Evolutionary conservation across 768 basidiomycete species (phyloP).

Genomic region (Pulveroboletus ravenelii): DNA sequence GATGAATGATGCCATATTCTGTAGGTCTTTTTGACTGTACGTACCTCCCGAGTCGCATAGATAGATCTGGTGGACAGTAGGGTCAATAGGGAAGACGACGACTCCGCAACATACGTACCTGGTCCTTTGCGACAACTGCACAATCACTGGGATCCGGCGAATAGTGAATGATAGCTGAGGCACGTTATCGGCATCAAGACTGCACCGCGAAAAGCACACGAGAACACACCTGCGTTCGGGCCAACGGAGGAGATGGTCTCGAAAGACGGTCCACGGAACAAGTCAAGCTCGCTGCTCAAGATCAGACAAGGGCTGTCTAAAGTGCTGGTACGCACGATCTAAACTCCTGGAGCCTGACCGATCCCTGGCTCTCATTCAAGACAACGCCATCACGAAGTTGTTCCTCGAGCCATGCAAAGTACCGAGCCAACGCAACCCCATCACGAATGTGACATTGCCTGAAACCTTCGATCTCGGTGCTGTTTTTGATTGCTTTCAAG

Average conservation of each 20-base stretch:
- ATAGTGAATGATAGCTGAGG: conserved; percentile 89
- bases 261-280: conserved; percentile 88
- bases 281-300: conserved; percentile 55
- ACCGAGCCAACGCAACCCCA: conserved; percentile 79
- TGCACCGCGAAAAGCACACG: neutral
- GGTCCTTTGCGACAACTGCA: conserved; percentile 69
- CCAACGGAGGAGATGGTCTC: conserved; percentile 90
- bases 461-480: conserved; percentile 83
- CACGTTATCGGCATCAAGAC: neutral
- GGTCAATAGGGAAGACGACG: conserved; percentile 27
- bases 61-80: conserved; percentile 49
- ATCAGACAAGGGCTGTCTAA: neutral
- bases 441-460: conserved; percentile 85
- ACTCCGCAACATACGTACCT: conserved; percentile 37
- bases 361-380: conserved; percentile 76
- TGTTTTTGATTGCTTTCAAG: conserved; percentile 77
- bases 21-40: neutral
- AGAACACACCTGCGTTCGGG: conserved; percentile 74
- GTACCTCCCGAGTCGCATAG: conserved; percentile 85
- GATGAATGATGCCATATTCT: neutral
- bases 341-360: conserved; percentile 72
- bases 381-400: conserved; percentile 56
- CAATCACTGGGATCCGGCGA: conserved; percentile 69
- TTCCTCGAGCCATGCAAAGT: conserved; percentile 95
- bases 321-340: conserved; percentile 57